These are phyloP conservation scores for Hawksworthiomyces lignivorus DNA, from an alignment of 2,329 filamentous ascomycete species.

Conservation along the genomic window DNA sequence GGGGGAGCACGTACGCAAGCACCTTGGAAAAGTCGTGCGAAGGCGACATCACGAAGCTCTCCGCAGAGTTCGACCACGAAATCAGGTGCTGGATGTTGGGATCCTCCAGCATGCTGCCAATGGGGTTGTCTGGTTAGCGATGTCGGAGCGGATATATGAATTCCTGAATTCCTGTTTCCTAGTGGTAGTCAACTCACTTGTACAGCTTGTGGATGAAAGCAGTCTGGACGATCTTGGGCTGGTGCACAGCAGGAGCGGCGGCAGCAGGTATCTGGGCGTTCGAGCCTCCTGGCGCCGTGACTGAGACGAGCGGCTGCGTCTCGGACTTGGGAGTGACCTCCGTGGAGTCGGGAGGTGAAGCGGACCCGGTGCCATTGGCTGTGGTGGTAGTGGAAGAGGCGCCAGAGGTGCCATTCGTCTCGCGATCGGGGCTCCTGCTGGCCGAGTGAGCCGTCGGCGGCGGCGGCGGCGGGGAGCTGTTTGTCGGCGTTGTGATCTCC, in stretches of 20 bases:
- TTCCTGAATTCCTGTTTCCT: too few species aligned
- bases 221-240: conserved; percentile 96
- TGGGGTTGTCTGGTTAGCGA: neutral
- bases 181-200: conserved; percentile 75
- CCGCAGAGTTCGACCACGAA: conserved; percentile 86
- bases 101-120: conserved; percentile 86
- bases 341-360: conserved; percentile 7
- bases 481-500: conserved; percentile 50
- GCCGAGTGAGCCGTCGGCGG: conserved; percentile 24
- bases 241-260: conserved; percentile 72
- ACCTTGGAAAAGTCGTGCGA: conserved; percentile 98
- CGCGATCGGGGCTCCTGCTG: conserved; percentile 31
- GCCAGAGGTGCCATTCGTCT: conserved; percentile 25
- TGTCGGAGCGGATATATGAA: too few species aligned
- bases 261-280: conserved; percentile 24
- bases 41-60: conserved; percentile 98
- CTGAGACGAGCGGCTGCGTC: conserved; percentile 27
- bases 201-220: conserved; percentile 99
- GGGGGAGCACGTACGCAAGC: conserved; percentile 63
- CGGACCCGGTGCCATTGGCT: conserved; percentile 12
- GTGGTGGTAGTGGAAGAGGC: neutral
- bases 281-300: conserved; percentile 35
- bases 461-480: conserved; percentile 35
- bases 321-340: conserved; percentile 25
- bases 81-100: conserved; percentile 88